Percentiles rank a stretch among this genome's conserved stretches.
These are phyloP conservation scores for Ceratocystis cacaofunesta DNA, from an alignment of 2,329 filamentous ascomycete species.

Conservation along the genomic window DNA sequence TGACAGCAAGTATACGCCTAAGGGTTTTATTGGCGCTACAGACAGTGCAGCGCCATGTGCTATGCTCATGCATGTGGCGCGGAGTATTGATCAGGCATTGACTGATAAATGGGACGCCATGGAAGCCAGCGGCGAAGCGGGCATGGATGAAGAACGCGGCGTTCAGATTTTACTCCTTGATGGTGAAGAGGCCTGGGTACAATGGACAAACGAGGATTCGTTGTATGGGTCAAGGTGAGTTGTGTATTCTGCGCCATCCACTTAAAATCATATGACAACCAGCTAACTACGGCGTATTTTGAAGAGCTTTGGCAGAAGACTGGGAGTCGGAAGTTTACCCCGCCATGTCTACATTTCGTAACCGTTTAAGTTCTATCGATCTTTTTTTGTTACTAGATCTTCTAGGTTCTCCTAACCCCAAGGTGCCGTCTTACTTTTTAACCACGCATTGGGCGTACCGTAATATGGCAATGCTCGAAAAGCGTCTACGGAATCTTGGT, in stretches of 20 bases:
- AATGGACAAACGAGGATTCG: slow-evolving; percentile 69
- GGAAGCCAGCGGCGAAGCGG: slow-evolving; percentile 40
- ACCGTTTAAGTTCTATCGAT: slow-evolving; percentile 61
- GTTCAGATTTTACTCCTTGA: slow-evolving; percentile 84
- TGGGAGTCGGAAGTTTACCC: slow-evolving; percentile 64
- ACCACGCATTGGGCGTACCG: slow-evolving; percentile 90
- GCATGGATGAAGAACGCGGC: slow-evolving; percentile 60
- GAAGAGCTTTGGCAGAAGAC: slow-evolving; percentile 54
- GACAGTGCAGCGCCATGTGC: slow-evolving; percentile 92
- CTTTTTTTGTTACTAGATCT: slow-evolving; percentile 88
- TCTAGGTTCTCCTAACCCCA: slow-evolving; percentile 54
- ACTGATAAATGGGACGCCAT: slow-evolving; percentile 69
- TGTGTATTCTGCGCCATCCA: neutral
- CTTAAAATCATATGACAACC: neutral
- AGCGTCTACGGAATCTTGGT: slow-evolving; percentile 51
- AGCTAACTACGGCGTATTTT: slow-evolving; percentile 1
- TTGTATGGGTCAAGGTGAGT: slow-evolving; percentile 70
- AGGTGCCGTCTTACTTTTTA: slow-evolving; percentile 71
- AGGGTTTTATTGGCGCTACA: slow-evolving; percentile 82
- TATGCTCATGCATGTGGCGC: slow-evolving; percentile 75
- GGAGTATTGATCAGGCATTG: slow-evolving; percentile 64
- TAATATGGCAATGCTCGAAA: slow-evolving; percentile 58
- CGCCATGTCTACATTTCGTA: slow-evolving; percentile 59
- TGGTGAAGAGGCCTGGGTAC: slow-evolving; percentile 80
- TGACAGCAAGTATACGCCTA: slow-evolving; percentile 65